Evolutionary conservation across 331 rosid species (phyloP).

Genomic region (Ulmus americana): DNA sequence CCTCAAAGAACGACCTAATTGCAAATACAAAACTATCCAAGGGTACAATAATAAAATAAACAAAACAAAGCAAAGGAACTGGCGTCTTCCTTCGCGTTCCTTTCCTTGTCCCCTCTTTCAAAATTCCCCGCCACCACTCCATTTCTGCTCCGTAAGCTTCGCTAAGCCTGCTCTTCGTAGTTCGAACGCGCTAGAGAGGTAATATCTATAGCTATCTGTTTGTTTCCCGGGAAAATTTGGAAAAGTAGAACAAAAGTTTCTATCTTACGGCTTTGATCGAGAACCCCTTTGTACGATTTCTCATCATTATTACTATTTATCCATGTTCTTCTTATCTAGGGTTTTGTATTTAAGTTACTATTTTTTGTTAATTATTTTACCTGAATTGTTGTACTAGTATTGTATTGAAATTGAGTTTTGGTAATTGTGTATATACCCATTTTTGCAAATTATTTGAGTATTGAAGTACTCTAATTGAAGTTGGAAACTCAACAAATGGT

Average conservation of each 20-base stretch:
- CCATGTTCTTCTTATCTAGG: not conserved
- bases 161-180: not conserved
- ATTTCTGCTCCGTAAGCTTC: slow-evolving; percentile 3
- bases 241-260: not conserved
- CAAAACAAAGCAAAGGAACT: no score
- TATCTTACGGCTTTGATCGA: not conserved
- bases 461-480: no score
- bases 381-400: not conserved
- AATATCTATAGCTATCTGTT: not conserved
- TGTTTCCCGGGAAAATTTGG: slow-evolving; percentile 2
- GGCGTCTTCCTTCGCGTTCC: no score
- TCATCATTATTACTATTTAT: not conserved
- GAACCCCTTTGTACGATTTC: not conserved
- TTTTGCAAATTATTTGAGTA: no score
- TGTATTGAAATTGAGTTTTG: not conserved
- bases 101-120: slow-evolving; percentile 12
- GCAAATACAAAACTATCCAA: no score
- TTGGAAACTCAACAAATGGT: no score
- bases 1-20: no score
- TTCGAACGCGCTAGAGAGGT: not conserved
- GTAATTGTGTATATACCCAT: no score
- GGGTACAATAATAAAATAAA: no score
- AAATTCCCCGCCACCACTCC: slow-evolving; percentile 42
- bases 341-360: not conserved
- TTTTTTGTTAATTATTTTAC: not conserved